Evolutionary conservation across 352 stramenopile species (phyloP).

Genomic region (Phytophthora multivora): DNA sequence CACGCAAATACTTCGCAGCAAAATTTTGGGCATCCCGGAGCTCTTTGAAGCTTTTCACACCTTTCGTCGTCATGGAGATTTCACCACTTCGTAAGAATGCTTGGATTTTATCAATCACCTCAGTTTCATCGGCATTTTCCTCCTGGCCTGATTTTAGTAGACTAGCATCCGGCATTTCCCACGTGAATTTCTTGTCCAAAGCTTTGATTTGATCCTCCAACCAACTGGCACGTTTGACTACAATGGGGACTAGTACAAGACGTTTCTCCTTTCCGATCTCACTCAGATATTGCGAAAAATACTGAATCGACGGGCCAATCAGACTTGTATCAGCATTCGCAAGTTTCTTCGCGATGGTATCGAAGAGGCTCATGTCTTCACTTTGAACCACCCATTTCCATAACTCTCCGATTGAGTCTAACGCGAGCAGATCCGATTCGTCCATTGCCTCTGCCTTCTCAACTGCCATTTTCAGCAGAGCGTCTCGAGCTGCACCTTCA

Average conservation of each 20-base stretch:
- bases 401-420: not conserved
- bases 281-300: slow-evolving; percentile 1
- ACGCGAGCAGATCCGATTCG: not conserved
- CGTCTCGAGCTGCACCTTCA: not conserved
- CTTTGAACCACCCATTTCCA: not conserved
- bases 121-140: too few relatives aligned
- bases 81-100: slow-evolving; percentile 18
- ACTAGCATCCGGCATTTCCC: slow-evolving; percentile 26
- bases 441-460: not conserved
- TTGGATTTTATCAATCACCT: not conserved
- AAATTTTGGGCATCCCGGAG: slow-evolving; percentile 3
- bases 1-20: not conserved
- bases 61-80: slow-evolving; percentile 1
- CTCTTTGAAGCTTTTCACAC: not conserved
- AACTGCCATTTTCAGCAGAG: not conserved
- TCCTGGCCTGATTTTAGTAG: too few relatives aligned
- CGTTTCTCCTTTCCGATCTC: not conserved
- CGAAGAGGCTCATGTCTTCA: not conserved
- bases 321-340: not conserved
- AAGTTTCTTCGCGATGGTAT: not conserved
- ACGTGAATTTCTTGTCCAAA: slow-evolving; percentile 16
- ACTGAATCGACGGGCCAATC: slow-evolving; percentile 1
- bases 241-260: not conserved
- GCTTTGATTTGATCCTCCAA: slow-evolving; percentile 4
- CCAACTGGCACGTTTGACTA: slow-evolving; percentile 7